Evolutionary conservation across 768 basidiomycete species (phyloP), one percentile per base, ranked within the genome.

Genomic region (Podaxis sp.): DNA sequence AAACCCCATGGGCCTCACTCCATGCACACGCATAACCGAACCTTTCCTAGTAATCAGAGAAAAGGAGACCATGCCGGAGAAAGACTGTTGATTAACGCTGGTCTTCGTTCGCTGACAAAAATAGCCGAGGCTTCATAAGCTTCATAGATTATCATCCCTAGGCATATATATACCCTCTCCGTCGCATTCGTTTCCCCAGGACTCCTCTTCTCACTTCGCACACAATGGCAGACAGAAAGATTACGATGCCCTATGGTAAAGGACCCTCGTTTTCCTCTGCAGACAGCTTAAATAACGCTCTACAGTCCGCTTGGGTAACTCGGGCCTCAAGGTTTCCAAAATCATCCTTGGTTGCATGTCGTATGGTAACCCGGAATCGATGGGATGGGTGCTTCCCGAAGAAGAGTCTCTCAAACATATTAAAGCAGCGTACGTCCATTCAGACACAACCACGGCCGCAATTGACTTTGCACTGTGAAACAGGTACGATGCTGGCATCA

Each of bases 401-500:
- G 80, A 82, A 25, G 82, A 83, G 61, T 77, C 74, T 0, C 75
- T 83, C 37, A 73, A 85, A 62, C 84, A 85, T 62, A 81, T 87
- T 68, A 83, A 84, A 69, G 70, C 70, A 2, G 78, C 77, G 79
- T 79, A 64, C 62, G 76, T 66, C 15, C 12, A 17, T 33, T 56
- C 9, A 37, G 13, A 4, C 6, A 15, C 9, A 2, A 29, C 33
- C 8, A 9, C 33, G 8, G n/a, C n/a, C 24, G n/a, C 41, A 11
- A 50, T 46, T 41, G 12, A 25, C 22, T 3, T 6, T 19, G 0
- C 19, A 11, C 4, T n/a, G n/a, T 11, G 40, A 49, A 49, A 49
- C 55, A 82, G 81, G 4, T 88, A 83, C 58, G 85, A 87, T 17
- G 79, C 80, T 9, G 87, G 87, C 17, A 82, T 88, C 63, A 82